Conservation (phyloP, 441 rosid genomes). For the Gossypium davidsonii region DNA sequence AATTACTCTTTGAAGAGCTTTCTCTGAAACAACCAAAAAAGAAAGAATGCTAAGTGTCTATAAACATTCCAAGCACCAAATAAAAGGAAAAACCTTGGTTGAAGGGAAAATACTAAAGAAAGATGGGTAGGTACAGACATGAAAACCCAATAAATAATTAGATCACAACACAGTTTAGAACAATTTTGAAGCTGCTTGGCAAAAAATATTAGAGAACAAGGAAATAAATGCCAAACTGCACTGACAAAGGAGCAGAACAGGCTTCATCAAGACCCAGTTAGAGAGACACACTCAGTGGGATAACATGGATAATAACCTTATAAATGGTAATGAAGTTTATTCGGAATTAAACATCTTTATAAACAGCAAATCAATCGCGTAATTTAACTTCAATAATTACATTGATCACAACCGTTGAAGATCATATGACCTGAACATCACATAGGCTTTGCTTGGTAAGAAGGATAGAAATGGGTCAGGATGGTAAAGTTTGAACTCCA, state of each 20-base stretch:
- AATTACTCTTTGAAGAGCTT: constrained; percentile 50
- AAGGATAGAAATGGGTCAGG: not conserved
- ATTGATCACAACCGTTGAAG: not conserved
- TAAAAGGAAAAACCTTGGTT: not conserved
- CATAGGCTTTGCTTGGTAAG: not conserved
- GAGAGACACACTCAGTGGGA: not conserved
- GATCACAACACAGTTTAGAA: not conserved
- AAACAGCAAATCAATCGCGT: not conserved
- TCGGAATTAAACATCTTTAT: not conserved
- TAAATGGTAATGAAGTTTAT: not conserved
- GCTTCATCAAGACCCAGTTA: not conserved
- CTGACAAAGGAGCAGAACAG: not conserved
- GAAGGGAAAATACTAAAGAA: not conserved
- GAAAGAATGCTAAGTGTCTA: constrained; percentile 14
- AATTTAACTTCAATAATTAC: not conserved
- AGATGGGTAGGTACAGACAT: not conserved
- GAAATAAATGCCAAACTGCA: not conserved
- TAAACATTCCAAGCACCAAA: constrained; percentile 6
- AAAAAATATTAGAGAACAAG: not conserved
- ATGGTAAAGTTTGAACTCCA: not conserved
- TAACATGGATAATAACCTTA: not conserved
- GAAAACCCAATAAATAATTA: not conserved
- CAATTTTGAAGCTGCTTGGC: not conserved
- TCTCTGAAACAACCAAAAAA: constrained; percentile 47
- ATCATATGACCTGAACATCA: not conserved